Conservation (phyloP, 306 rosid genomes). For the Crotalaria pallida region DNA sequence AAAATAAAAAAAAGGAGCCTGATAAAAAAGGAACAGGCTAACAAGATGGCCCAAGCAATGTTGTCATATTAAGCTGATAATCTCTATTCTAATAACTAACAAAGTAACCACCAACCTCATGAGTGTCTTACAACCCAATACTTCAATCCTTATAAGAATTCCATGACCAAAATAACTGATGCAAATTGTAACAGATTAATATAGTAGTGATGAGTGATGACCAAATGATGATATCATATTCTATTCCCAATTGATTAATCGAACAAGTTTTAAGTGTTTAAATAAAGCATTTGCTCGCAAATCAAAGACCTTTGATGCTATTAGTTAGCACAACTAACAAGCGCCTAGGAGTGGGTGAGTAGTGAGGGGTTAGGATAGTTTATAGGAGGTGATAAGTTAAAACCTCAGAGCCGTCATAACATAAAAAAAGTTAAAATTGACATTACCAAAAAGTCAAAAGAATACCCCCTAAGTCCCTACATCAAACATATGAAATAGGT, state of each 20-base stretch:
- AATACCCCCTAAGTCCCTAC: not conserved
- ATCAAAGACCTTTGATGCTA: not conserved
- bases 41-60: not conserved
- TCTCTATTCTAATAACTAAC: not conserved
- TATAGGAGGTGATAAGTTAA: not conserved
- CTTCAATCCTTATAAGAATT: not conserved
- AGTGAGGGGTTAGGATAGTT: not conserved
- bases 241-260: not conserved
- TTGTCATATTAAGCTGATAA: not conserved
- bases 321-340: not conserved
- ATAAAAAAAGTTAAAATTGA: not conserved
- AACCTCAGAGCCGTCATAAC: not conserved
- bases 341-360: not conserved
- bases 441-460: not conserved
- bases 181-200: slow-evolving; percentile 1
- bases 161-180: not conserved
- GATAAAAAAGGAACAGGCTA: not conserved
- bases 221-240: not conserved
- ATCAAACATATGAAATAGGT: not conserved
- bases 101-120: not conserved
- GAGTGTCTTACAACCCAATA: not conserved
- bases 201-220: not conserved
- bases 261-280: not conserved
- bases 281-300: not conserved
- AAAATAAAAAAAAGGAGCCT: not conserved